Percentiles rank a stretch among this genome's conserved stretches.
These are phyloP conservation scores for Aegilops speltoides DNA, from an alignment of 176 grass and related monocot species.

Conservation along the genomic window DNA sequence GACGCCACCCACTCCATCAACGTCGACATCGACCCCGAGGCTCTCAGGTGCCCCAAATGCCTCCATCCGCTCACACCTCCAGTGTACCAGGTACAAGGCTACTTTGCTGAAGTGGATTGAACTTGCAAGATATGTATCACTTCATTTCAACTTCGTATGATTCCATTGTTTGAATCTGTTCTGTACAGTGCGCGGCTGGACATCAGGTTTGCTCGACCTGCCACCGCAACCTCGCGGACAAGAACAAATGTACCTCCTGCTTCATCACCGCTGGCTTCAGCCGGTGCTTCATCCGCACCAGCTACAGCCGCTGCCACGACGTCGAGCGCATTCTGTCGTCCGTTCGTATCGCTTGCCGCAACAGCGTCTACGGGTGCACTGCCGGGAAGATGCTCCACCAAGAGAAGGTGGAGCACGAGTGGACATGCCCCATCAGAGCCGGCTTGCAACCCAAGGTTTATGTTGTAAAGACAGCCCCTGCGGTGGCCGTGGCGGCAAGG, in stretches of 20 bases:
- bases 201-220: too few relatives aligned
- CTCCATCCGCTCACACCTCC: not conserved
- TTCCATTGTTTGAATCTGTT: too few relatives aligned
- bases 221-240: not conserved
- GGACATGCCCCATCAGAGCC: not conserved
- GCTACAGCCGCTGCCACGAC: not conserved
- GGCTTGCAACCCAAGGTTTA: not conserved
- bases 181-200: too few relatives aligned
- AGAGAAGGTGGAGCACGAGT: not conserved
- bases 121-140: too few relatives aligned
- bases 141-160: too few relatives aligned
- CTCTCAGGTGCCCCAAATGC: not conserved
- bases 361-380: not conserved
- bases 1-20: not conserved
- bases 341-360: not conserved
- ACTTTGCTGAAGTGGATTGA: not conserved
- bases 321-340: not conserved
- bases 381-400: not conserved
- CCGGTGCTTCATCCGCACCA: not conserved
- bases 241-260: not conserved
- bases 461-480: not conserved
- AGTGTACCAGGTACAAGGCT: not conserved
- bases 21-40: not conserved
- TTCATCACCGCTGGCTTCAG: not conserved
- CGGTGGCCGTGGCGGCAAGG: not conserved